These are phyloP conservation scores for Heliocybe sulcata DNA, from an alignment of 1,284 basidiomycete species.

Conservation along the genomic window DNA sequence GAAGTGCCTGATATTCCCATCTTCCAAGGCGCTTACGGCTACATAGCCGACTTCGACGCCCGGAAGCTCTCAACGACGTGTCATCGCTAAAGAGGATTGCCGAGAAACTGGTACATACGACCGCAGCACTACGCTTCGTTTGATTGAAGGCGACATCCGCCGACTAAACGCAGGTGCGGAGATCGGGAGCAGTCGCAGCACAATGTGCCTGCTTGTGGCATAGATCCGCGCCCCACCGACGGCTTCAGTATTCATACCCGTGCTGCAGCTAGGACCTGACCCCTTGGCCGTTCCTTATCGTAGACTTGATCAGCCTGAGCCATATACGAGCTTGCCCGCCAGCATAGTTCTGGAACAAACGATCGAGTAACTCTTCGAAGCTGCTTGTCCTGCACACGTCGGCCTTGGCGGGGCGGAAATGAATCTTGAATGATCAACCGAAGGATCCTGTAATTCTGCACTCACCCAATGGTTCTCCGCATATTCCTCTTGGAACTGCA, in stretches of 20 bases:
- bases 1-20: too few species aligned
- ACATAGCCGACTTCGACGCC: too few species aligned
- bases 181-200: too few species aligned
- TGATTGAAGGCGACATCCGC: too few species aligned
- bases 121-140: too few species aligned
- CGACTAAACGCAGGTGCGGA: too few species aligned
- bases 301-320: neutral
- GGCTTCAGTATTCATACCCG: neutral
- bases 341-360: neutral
- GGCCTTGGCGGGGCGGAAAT: neutral
- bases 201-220: too few species aligned
- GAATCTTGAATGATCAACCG: neutral
- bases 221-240: too few species aligned
- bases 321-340: neutral
- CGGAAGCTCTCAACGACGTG: too few species aligned
- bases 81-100: too few species aligned
- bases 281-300: neutral
- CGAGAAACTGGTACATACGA: too few species aligned
- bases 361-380: neutral
- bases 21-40: too few species aligned
- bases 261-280: neutral
- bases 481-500: slow-evolving; percentile 3
- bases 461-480: slow-evolving; percentile 3
- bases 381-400: neutral
- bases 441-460: neutral